Evolutionary conservation across 768 basidiomycete genomes (phyloP).

Genomic region (Tulasnella sp.): DNA sequence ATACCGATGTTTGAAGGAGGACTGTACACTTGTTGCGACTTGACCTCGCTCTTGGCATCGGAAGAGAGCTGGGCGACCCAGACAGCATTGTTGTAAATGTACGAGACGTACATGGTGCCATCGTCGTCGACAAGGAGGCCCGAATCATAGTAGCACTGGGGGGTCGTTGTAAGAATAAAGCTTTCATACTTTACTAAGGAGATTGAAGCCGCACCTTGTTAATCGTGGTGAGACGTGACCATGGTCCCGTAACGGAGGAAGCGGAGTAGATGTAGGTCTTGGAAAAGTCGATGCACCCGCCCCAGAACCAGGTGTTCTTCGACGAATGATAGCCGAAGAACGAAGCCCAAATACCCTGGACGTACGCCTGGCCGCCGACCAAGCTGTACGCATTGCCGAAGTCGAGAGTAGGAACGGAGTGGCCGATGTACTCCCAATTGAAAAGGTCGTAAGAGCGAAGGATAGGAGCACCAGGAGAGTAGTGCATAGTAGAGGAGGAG

Average conservation of each 20-base stretch:
- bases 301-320: constrained; percentile 23
- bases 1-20: background rate
- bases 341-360: constrained; percentile 33
- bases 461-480: constrained; percentile 31
- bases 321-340: constrained; percentile 24
- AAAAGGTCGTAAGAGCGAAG: constrained; percentile 13
- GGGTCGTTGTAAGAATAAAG: background rate
- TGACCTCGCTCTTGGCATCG: too few relatives aligned
- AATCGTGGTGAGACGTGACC: background rate
- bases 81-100: background rate
- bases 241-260: background rate
- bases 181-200: background rate
- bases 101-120: background rate
- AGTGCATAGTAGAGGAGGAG: constrained; percentile 32
- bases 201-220: too few relatives aligned
- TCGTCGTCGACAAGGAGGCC: constrained; percentile 17
- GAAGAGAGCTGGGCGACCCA: too few relatives aligned
- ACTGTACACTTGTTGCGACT: too few relatives aligned
- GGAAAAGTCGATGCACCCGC: constrained; percentile 21
- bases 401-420: constrained; percentile 33
- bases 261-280: constrained; percentile 27
- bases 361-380: constrained; percentile 18
- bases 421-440: constrained; percentile 20
- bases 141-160: constrained; percentile 12
- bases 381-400: constrained; percentile 28